Evolutionary conservation across 1,284 basidiomycete genomes (phyloP).

Genomic region (Ceratobasidium theobromae): DNA sequence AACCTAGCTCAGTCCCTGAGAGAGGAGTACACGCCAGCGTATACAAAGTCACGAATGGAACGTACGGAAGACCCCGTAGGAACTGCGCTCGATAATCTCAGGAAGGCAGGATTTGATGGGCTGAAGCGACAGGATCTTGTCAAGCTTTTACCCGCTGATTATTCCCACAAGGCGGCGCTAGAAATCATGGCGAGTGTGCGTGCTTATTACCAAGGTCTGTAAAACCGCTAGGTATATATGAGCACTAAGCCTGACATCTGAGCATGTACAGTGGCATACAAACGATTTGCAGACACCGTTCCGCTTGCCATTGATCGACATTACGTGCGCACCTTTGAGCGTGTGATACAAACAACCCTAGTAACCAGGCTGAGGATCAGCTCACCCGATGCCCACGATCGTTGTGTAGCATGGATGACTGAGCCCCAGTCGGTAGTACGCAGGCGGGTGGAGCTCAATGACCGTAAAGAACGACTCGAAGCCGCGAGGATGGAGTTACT

Average conservation of each 20-base stretch:
- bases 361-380: conserved; percentile 49
- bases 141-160: conserved; percentile 34
- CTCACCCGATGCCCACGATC: conserved; percentile 42
- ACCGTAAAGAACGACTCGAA: conserved; percentile 43
- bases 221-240: neutral
- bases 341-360: conserved; percentile 45
- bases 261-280: conserved; percentile 32
- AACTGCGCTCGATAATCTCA: conserved; percentile 2
- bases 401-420: conserved; percentile 47
- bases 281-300: conserved; percentile 45
- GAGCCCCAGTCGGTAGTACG: conserved; percentile 48
- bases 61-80: neutral
- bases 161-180: conserved; percentile 29
- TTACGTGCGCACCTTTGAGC: conserved; percentile 47
- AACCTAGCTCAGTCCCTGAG: neutral
- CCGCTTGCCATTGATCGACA: conserved; percentile 51
- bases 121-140: conserved; percentile 30
- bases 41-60: neutral
- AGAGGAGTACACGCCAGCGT: no score
- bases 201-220: conserved; percentile 37
- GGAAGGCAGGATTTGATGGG: conserved; percentile 5
- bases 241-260: neutral
- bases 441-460: conserved; percentile 45
- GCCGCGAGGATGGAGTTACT: conserved; percentile 43
- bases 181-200: conserved; percentile 37